Conservation (phyloP, 108 stramenopile genomes). For the Cyclostephanos tholiformis region DNA sequence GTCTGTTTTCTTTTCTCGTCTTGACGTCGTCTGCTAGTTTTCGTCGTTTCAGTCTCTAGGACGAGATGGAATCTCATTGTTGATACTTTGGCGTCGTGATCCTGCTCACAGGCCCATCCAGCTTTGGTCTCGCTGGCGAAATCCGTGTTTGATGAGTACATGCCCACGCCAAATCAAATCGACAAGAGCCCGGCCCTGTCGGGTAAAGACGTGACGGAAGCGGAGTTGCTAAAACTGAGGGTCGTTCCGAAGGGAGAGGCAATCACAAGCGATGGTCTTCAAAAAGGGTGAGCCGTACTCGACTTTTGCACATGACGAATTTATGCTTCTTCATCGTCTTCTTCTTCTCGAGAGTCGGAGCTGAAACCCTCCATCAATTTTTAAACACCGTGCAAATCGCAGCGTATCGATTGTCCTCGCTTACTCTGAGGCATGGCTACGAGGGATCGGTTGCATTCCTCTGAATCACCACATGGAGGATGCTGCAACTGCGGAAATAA, state of each 20-base stretch:
- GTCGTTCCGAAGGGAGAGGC: conserved; percentile 64
- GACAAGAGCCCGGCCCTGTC: conserved; percentile 56
- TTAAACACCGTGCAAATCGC: neutral
- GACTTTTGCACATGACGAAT: neutral
- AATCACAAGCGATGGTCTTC: conserved; percentile 74
- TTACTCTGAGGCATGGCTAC: conserved; percentile 93
- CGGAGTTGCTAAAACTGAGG: conserved; percentile 68
- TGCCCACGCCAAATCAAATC: conserved; percentile 88
- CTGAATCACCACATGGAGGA: conserved; percentile 94
- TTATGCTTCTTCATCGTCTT: neutral
- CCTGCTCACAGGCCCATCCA: conserved; percentile 72
- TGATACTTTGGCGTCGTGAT: too few species aligned
- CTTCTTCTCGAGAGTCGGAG: neutral
- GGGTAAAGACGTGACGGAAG: conserved; percentile 66
- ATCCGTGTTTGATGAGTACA: conserved; percentile 88
- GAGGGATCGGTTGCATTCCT: conserved; percentile 93
- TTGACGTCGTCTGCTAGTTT: too few species aligned
- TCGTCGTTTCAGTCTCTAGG: too few species aligned
- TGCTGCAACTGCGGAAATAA: conserved; percentile 96
- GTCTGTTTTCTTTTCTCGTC: too few species aligned
- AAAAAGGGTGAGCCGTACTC: conserved; percentile 50
- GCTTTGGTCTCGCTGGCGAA: conserved; percentile 85
- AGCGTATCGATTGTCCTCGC: conserved; percentile 82
- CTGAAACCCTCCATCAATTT: neutral
- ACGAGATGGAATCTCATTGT: too few species aligned